Conservation (phyloP, 2,329 filamentous ascomycete species). For the Alternaria sp. region DNA sequence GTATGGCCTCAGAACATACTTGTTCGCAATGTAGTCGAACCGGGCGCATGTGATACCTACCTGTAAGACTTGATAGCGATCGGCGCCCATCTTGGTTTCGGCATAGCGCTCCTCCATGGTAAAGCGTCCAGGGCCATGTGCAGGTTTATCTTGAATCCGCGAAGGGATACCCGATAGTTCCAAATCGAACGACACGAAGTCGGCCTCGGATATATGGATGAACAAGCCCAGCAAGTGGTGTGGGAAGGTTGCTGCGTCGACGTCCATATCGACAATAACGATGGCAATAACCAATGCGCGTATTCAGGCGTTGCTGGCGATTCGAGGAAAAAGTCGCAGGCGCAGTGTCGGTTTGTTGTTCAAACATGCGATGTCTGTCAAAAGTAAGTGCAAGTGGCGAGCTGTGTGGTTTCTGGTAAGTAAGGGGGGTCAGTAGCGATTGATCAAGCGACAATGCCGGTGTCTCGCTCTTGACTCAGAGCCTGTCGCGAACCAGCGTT, state of each 20-base stretch:
- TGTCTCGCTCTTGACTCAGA: constrained; percentile 19
- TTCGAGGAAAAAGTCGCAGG: not conserved
- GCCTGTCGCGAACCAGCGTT: constrained; percentile 16
- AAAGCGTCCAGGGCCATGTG: constrained; percentile 52
- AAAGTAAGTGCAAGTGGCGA: constrained; percentile 17
- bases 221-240: constrained; percentile 64
- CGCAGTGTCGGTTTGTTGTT: not conserved
- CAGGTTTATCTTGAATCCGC: constrained; percentile 49
- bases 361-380: not conserved
- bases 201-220: constrained; percentile 64
- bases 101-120: constrained; percentile 68
- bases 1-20: constrained; percentile 69
- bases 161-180: constrained; percentile 70
- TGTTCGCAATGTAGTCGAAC: constrained; percentile 59
- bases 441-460: constrained; percentile 18
- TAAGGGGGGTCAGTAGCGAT: constrained; percentile 29
- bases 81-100: constrained; percentile 67
- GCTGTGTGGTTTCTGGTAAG: constrained; percentile 11
- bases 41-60: constrained; percentile 72
- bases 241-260: constrained; percentile 61
- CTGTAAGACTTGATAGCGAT: constrained; percentile 71
- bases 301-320: constrained; percentile 8
- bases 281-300: not conserved
- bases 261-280: constrained; percentile 60
- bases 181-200: constrained; percentile 71